These are phyloP conservation scores for Thelephora ganbajun DNA, from an alignment of 768 basidiomycete genomes.

Conservation along the genomic window DNA sequence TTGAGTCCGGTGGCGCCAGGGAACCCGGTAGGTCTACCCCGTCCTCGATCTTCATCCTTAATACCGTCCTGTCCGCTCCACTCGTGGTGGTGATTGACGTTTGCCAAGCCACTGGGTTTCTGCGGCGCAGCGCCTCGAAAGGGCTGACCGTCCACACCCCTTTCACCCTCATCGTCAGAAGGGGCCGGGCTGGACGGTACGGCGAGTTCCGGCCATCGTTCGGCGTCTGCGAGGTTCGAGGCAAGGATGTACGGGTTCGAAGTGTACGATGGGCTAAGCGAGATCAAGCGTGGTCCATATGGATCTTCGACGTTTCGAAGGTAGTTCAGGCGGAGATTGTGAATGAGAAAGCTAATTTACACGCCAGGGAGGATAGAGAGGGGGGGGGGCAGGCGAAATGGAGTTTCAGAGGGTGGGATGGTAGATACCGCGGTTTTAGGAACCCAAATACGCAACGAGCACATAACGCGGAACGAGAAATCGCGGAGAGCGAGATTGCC, in stretches of 20 bases:
- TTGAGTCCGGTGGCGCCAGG: conserved; percentile 46
- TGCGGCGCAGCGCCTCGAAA: conserved; percentile 3
- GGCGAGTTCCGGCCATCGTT: conserved; percentile 77
- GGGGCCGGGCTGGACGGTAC: conserved; percentile 57
- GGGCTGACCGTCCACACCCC: conserved; percentile 20
- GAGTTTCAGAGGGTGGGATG: not conserved
- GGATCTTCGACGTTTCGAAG: conserved; percentile 83
- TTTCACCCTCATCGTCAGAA: conserved; percentile 46
- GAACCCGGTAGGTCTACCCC: conserved; percentile 20
- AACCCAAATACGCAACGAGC: not conserved
- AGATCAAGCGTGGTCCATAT: conserved; percentile 69
- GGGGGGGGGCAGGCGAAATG: too few relatives aligned
- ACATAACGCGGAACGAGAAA: not conserved
- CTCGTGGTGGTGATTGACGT: too few relatives aligned
- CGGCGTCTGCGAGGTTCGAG: conserved; percentile 62
- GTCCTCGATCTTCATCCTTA: too few relatives aligned
- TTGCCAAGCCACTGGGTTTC: too few relatives aligned
- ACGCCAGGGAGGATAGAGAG: not conserved
- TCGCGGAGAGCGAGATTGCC: not conserved
- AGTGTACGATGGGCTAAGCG: conserved; percentile 62
- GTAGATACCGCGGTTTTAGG: not conserved
- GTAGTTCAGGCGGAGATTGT: conserved; percentile 73
- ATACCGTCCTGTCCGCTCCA: too few relatives aligned
- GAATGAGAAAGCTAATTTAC: conserved; percentile 51
- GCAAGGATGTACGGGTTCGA: conserved; percentile 77